phyloP scores from a whole-genome alignment of 2,329 filamentous ascomycete species.

The Apiospora malaysiana region DNA sequence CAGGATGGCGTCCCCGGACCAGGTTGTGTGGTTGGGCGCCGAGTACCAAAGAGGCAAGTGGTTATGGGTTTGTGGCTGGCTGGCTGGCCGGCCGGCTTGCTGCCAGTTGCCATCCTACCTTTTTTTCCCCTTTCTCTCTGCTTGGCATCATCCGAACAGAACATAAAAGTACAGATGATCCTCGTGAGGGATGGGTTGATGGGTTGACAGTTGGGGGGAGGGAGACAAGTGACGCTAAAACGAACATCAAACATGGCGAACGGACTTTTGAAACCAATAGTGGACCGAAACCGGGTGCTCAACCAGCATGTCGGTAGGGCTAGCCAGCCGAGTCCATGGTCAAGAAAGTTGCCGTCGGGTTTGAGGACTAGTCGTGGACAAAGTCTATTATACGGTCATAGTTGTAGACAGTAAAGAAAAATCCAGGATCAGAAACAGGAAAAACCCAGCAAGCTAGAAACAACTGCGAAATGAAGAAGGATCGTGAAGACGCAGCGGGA shows the following conservation, averaged over 20 bases:
- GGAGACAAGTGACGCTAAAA: conserved; percentile 24
- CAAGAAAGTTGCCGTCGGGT: neutral
- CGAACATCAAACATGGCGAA: conserved; percentile 30
- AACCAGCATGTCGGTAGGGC: neutral
- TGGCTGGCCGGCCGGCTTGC: neutral
- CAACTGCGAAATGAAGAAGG: neutral
- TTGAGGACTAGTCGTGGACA: neutral
- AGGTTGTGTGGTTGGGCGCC: neutral
- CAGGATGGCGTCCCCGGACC: neutral
- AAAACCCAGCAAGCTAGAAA: neutral
- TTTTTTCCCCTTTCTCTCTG: neutral
- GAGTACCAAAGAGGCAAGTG: neutral
- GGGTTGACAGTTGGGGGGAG: conserved; percentile 1
- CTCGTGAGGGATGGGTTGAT: conserved; percentile 3
- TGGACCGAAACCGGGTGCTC: neutral
- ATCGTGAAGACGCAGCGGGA: neutral
- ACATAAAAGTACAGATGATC: neutral
- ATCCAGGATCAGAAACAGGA: neutral
- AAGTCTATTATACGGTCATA: neutral
- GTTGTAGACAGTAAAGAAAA: neutral
- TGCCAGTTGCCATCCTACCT: neutral
- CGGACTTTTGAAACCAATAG: conserved; percentile 33
- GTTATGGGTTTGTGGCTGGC: neutral
- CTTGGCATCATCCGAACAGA: conserved; percentile 1
- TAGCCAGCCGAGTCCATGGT: neutral